Percentiles rank a stretch among this genome's conserved stretches.
Evolutionary conservation across 768 basidiomycete genomes (phyloP).

Genomic region (Russula foetens): DNA sequence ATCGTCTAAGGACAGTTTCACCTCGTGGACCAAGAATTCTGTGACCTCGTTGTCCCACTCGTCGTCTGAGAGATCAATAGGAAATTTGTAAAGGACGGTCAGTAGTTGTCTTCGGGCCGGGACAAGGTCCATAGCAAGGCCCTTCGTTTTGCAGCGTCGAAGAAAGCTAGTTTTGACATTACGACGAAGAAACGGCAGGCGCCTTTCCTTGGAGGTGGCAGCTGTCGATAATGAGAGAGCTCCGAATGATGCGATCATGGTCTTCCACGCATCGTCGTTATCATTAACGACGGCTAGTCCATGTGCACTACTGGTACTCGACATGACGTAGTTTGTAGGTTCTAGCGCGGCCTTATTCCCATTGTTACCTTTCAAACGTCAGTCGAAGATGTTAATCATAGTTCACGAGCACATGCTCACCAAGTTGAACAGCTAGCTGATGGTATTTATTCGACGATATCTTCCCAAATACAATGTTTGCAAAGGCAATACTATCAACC

Average conservation of each 20-base stretch:
- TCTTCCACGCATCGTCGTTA: neutral
- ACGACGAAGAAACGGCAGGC: conserved; percentile 50
- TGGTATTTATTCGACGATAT: neutral
- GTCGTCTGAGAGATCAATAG: conserved; percentile 7
- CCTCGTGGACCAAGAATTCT: conserved; percentile 18
- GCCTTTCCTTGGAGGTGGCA: conserved; percentile 10
- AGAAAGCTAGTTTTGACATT: conserved; percentile 44
- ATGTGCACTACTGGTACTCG: neutral
- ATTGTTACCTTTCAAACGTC: neutral
- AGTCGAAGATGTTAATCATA: neutral
- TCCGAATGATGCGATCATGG: conserved; percentile 7
- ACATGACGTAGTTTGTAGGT: neutral
- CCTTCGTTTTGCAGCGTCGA: conserved; percentile 32
- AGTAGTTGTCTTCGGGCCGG: conserved; percentile 21
- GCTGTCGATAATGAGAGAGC: conserved; percentile 7
- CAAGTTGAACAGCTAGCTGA: neutral
- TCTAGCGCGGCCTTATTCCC: neutral
- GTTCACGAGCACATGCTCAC: neutral
- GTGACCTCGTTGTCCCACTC: conserved; percentile 10
- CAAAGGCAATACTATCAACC: conserved; percentile 1
- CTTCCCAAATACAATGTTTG: conserved; percentile 5
- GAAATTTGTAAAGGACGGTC: conserved; percentile 23
- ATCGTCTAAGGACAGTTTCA: conserved; percentile 26
- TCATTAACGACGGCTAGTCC: neutral
- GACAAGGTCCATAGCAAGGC: conserved; percentile 29